Conservation (phyloP, 805 yeast genomes). For the Sugiyamaella boreocaroliniensis region DNA sequence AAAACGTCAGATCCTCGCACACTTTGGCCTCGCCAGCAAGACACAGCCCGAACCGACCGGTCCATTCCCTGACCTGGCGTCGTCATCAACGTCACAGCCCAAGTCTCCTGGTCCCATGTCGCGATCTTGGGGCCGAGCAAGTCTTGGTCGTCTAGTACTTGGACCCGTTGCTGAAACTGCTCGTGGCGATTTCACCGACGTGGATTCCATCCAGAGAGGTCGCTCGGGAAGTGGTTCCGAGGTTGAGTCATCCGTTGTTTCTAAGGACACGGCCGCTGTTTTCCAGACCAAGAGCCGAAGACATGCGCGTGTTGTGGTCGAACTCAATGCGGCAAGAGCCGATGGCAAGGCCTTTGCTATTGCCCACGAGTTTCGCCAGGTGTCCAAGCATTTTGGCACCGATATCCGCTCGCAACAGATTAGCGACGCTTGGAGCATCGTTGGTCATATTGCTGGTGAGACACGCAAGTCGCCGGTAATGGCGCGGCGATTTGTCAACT, state of each 20-base stretch:
- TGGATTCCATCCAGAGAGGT: conserved; percentile 16
- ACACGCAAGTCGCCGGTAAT: conserved; percentile 7
- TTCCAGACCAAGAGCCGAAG: conserved; percentile 32
- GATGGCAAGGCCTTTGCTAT: conserved; percentile 48
- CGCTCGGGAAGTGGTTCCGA: not conserved
- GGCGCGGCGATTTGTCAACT: conserved; percentile 32
- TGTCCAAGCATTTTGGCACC: conserved; percentile 42
- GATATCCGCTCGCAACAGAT: conserved; percentile 66
- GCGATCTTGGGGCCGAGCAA: conserved; percentile 29
- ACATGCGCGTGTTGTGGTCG: conserved; percentile 64
- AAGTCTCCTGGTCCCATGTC: not conserved
- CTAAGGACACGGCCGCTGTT: conserved; percentile 1
- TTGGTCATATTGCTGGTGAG: conserved; percentile 41
- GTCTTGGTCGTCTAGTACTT: conserved; percentile 31
- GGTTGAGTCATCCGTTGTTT: conserved; percentile 1
- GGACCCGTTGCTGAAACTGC: conserved; percentile 24
- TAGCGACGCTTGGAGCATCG: conserved; percentile 65
- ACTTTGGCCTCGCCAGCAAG: conserved; percentile 49
- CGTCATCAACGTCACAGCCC: not conserved
- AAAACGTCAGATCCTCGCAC: conserved; percentile 64
- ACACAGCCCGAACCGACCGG: not conserved
- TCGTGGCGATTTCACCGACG: conserved; percentile 26
- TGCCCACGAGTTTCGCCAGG: conserved; percentile 51
- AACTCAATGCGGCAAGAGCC: conserved; percentile 64
- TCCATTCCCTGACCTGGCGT: not conserved